Evolutionary conservation across 768 basidiomycete species (phyloP).

Genomic region (Termitomyces sp.): DNA sequence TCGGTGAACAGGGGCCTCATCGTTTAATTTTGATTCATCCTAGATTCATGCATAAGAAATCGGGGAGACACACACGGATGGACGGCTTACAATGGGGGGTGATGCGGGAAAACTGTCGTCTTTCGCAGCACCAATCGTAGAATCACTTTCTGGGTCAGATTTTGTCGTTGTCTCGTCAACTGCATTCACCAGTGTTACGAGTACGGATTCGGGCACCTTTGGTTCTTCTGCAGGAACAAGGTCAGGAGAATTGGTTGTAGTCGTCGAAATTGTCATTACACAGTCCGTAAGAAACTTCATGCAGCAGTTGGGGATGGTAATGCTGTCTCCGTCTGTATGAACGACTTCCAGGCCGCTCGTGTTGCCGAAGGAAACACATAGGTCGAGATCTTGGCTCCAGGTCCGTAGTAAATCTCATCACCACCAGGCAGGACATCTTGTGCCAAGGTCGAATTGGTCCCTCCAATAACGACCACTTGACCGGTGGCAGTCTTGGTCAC

Average conservation of each 20-base stretch:
- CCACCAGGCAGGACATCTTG: constrained; percentile 51
- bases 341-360: no score
- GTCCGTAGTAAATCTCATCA: no score
- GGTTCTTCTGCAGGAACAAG: neutral
- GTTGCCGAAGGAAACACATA: no score
- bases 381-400: no score
- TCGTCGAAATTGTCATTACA: no score
- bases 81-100: constrained; percentile 25
- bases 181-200: constrained; percentile 6
- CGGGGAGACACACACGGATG: neutral
- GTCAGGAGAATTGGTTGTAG: constrained; percentile 8
- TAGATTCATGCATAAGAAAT: constrained; percentile 3
- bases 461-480: constrained; percentile 38
- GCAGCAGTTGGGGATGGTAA: no score
- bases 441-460: constrained; percentile 46
- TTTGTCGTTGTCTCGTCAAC: constrained; percentile 27
- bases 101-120: constrained; percentile 26
- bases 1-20: constrained; percentile 30
- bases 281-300: no score
- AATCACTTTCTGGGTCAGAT: constrained; percentile 78
- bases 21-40: constrained; percentile 20
- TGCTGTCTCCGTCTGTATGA: no score
- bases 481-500: constrained; percentile 36
- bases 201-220: constrained; percentile 8
- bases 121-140: constrained; percentile 69